Percentiles rank a stretch among this genome's conserved stretches.
Conservation (phyloP, 73 alveolate genomes). For the Tetrahymena thermophila region DNA sequence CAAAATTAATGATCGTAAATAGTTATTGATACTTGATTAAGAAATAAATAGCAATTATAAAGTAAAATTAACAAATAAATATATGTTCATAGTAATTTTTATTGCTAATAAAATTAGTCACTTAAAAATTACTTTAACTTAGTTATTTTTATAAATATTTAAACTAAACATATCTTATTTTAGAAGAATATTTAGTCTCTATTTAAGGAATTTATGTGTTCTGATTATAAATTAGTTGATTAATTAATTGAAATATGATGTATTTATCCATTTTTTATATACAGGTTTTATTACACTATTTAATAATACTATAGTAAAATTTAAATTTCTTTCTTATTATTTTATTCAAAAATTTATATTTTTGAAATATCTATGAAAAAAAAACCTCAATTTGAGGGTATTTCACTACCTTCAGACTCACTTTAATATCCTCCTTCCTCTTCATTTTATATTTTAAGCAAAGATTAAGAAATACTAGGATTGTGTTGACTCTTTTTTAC, state of each 20-base stretch:
- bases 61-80: not conserved
- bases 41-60: not conserved
- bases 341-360: no score
- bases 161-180: not conserved
- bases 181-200: not conserved
- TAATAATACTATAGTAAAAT: no score
- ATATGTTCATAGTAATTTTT: no score
- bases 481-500: not conserved
- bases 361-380: not conserved
- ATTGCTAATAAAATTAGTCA: not conserved
- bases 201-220: not conserved
- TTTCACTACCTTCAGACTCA: not conserved
- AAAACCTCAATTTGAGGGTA: not conserved
- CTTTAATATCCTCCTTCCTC: not conserved
- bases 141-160: no score
- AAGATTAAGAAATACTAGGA: not conserved
- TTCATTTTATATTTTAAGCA: not conserved
- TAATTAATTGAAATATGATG: not conserved
- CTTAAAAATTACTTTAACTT: no score
- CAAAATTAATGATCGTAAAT: not conserved
- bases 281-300: not conserved
- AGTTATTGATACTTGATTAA: not conserved
- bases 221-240: not conserved
- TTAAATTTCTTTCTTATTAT: no score
- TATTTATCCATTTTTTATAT: not conserved